Evolutionary conservation across 2,329 filamentous ascomycete species (phyloP), one percentile per base, ranked within the genome.

Genomic region (Chaetomium strumarium): DNA sequence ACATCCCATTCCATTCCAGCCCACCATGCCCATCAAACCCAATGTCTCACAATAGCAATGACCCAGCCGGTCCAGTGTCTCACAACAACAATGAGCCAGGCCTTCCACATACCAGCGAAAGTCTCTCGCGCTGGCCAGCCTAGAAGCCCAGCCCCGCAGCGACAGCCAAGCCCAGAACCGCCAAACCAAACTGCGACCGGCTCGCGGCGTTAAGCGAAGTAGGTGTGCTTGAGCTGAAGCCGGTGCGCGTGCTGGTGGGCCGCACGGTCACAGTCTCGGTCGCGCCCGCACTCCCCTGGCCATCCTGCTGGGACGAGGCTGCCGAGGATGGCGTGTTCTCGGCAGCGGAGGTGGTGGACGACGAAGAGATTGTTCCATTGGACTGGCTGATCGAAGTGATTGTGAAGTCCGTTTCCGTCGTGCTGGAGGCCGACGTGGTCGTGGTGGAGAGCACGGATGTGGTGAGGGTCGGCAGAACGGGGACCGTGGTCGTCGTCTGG

Each of bases 121-220:
- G 16, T 16, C n/a, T 24, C n/a, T 17, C 36, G 6, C 14, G 13
- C 14, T 30, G 13, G 12, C 10, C 24, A n/a, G 16, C 20, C 19
- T 41, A 55, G 33, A 51, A 9, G 33, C 42, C 53, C 31, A 49
- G 36, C 16, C 46, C 53, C 19, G 40, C 41, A 16, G 37, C 46
- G 20, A 51, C 17, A n/a, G 33, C 49, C 10, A 47, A 31, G 24
- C 41, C 49, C 24, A 49, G 2, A 20, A 55, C 44, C 10, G 42
- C 52, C 39, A 55, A 16, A 13, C 52, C 52, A 30, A 55, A 46
- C 52, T 44, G 43, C 38, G 39, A 47, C 43, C 17, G 11, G 12
- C 40, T 11, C 10, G 53, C 53, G 10, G 11, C 50, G 7, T 52
- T 55, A 17, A 46, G 34, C n/a, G 53, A 49, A 3, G 53, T 49